phyloP scores from a whole-genome alignment of 352 stramenopile species.

The Pythium myriotylum region DNA sequence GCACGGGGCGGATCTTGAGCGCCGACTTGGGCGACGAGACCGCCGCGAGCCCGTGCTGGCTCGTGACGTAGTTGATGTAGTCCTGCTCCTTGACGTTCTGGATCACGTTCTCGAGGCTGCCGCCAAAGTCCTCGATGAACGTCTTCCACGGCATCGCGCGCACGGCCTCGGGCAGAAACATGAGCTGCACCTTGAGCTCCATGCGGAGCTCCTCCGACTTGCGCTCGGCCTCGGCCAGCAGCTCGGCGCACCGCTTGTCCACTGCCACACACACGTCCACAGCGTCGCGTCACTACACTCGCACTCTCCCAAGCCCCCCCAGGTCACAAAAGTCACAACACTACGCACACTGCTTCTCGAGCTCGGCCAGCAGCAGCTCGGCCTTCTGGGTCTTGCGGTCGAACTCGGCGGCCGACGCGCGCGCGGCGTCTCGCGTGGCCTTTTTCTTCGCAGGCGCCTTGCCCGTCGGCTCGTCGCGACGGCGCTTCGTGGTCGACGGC shows the following conservation, averaged over 20 bases:
- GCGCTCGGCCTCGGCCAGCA: conserved; percentile 53
- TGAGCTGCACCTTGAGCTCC: conserved; percentile 81
- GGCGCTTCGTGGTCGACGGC: conserved; percentile 31
- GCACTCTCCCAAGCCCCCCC: too few relatives aligned
- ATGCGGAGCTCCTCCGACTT: conserved; percentile 67
- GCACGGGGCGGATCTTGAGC: conserved; percentile 34
- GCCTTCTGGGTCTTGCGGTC: conserved; percentile 52
- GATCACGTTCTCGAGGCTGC: conserved; percentile 72
- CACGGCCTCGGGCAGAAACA: conserved; percentile 71
- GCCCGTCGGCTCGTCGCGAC: too few relatives aligned
- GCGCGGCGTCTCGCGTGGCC: not conserved
- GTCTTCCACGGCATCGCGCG: conserved; percentile 80
- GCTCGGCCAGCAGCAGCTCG: conserved; percentile 50
- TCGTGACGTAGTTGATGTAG: conserved; percentile 32
- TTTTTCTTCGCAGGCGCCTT: conserved; percentile 32
- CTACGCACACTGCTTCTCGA: conserved; percentile 60
- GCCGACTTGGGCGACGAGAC: conserved; percentile 28
- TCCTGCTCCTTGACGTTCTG: conserved; percentile 54
- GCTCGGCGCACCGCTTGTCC: conserved; percentile 61
- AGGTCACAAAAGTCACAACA: not conserved
- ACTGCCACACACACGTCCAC: conserved; percentile 48
- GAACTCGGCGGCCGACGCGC: conserved; percentile 7
- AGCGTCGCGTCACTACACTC: too few relatives aligned
- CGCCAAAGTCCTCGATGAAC: conserved; percentile 79
- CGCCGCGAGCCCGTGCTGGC: conserved; percentile 25